A percentile compares a stretch with the other conserved stretches of the same genome.
These are phyloP conservation scores for Nakazawaea ambrosiae DNA, from an alignment of 805 yeast species.

Conservation along the genomic window DNA sequence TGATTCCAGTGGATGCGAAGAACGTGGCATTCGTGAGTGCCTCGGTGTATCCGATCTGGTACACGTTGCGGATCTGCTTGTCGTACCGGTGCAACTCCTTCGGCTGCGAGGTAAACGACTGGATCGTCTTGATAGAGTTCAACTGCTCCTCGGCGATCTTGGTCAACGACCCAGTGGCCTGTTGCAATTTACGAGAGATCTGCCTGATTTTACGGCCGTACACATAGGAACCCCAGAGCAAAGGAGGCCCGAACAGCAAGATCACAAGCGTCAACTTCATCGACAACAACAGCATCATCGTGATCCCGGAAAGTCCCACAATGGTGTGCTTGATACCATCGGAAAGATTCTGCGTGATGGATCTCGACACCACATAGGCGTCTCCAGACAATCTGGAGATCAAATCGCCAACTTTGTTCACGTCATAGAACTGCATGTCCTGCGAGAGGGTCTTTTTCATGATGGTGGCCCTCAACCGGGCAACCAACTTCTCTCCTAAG, in stretches of 20 bases:
- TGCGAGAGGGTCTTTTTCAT: slow-evolving; percentile 75
- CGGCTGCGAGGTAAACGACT: slow-evolving; percentile 82
- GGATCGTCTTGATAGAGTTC: slow-evolving; percentile 80
- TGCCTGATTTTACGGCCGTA: slow-evolving; percentile 78
- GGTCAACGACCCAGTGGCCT: slow-evolving; percentile 78
- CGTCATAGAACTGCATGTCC: slow-evolving; percentile 86
- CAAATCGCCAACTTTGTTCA: slow-evolving; percentile 86
- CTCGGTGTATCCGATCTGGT: slow-evolving; percentile 70
- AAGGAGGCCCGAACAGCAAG: slow-evolving; percentile 77
- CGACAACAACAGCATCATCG: slow-evolving; percentile 87
- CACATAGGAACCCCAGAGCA: slow-evolving; percentile 69
- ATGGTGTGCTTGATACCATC: slow-evolving; percentile 84
- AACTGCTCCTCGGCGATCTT: slow-evolving; percentile 90
- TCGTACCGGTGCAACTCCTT: slow-evolving; percentile 73
- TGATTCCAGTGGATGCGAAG: slow-evolving; percentile 72
- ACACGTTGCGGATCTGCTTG: slow-evolving; percentile 57
- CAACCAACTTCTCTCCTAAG: slow-evolving; percentile 83
- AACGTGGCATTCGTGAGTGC: slow-evolving; percentile 76
- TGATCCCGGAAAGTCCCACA: slow-evolving; percentile 75
- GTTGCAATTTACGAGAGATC: slow-evolving; percentile 72
- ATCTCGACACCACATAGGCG: slow-evolving; percentile 80
- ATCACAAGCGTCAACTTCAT: slow-evolving; percentile 73
- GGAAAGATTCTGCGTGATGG: slow-evolving; percentile 82
- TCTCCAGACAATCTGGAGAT: slow-evolving; percentile 84
- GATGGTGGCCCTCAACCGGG: slow-evolving; percentile 72